Evolutionary conservation across 1,284 basidiomycete genomes (phyloP), one percentile per base, ranked within the genome.

Genomic region (Gymnopus androsaceus): DNA sequence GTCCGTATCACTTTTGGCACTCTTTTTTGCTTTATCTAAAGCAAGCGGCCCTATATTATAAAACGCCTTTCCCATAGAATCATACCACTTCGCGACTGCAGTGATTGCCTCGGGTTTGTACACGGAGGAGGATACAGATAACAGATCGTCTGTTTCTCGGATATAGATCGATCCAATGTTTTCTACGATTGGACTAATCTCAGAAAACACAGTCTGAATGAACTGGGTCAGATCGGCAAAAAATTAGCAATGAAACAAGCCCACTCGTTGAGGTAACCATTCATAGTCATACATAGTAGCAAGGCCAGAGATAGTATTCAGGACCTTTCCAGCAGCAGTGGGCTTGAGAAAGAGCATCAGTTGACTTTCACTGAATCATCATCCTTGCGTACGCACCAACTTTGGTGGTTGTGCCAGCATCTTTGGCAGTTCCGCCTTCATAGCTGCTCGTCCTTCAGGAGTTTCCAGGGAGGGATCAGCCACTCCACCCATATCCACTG

Each of bases 251-350:
- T 27, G 27, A 6, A 28, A 15, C 15, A 31, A 59, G 12, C 61
- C 9, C 9, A 50, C 8, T 2, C 44, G 36, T 30, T 67, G 66
- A 3, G 64, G 62, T 34, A 51, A 61, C 31, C 56, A 56, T 40
- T 67, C 66, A 36, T 64, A 61, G 37, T 66, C 66, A 28, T 61
- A 65, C 58, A 64, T 59, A 1, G 63, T 28, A 7, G 61, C 64
- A 4, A 11, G 61, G 14, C 6, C 66, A 25, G 31, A 17, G 3
- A 31, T 49, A 31, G 3, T 36, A 27, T 27, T 59, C 0, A 61
- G 57, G 7, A 64, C 52, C 1, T 51, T 21, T 2, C 44, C 21
- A 17, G 4, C 64, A 28, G 6, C 40, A 28, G 15, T 27, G 28
- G 11, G 25, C 27, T n/a, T 19, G 12, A 6, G 21, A 14, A 9